Evolutionary conservation across 208 protist species (phyloP).

Genomic region (Blechomonas ayalai): DNA sequence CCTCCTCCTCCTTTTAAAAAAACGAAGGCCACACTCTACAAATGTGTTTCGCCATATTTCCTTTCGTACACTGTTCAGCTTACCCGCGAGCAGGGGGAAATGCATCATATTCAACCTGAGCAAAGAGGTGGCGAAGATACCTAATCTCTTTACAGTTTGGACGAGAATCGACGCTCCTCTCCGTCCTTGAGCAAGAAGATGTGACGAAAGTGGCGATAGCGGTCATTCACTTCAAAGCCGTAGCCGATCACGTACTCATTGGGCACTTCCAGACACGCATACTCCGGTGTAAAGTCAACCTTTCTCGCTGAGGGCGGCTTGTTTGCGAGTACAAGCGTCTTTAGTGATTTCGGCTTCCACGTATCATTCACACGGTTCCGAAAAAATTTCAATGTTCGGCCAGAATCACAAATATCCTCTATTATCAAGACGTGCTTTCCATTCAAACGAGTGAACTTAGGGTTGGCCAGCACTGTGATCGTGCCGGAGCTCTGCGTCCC

Average conservation of each 20-base stretch:
- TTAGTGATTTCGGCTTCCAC: constrained; percentile 52
- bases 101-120: no score
- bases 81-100: no score
- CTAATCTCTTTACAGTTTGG: constrained; percentile 48
- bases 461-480: constrained; percentile 42
- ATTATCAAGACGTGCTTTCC: constrained; percentile 86
- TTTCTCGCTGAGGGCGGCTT: constrained; percentile 59
- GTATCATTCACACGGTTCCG: constrained; percentile 21
- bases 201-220: constrained; percentile 73
- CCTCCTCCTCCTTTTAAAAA: no score
- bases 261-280: constrained; percentile 48
- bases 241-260: constrained; percentile 89
- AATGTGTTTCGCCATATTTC: no score
- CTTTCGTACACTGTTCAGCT: no score
- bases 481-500: constrained; percentile 54
- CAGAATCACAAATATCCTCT: constrained; percentile 87
- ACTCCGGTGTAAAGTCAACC: constrained; percentile 47
- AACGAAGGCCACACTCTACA: no score
- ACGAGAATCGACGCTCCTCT: constrained; percentile 45
- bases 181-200: constrained; percentile 68
- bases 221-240: constrained; percentile 89
- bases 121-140: no score
- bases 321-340: constrained; percentile 69
- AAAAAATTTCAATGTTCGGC: constrained; percentile 67
- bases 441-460: constrained; percentile 46